These are phyloP conservation scores for Coemansia sp. DNA, from an alignment of 192 early-diverging fungal species.

Conservation along the genomic window DNA sequence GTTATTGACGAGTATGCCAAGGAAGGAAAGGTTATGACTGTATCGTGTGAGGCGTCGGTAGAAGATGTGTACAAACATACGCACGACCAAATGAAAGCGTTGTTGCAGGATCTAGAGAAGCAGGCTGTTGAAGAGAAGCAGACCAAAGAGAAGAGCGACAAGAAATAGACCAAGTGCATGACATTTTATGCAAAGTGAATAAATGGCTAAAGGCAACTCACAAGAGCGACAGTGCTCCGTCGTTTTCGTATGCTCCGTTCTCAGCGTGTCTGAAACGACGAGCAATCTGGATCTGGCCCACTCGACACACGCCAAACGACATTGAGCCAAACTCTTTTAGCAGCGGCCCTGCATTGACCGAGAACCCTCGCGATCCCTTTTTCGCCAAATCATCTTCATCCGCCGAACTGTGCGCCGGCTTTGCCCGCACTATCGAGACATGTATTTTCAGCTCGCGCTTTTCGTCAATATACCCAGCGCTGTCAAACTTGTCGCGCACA, in stretches of 20 bases:
- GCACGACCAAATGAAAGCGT: slow-evolving; percentile 41
- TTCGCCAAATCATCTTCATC: background rate
- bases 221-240: slow-evolving; percentile 13
- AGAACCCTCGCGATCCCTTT: background rate
- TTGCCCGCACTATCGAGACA: slow-evolving; percentile 26
- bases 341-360: slow-evolving; percentile 28
- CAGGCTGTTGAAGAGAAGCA: background rate
- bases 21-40: slow-evolving; percentile 75
- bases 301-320: slow-evolving; percentile 34
- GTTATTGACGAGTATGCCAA: slow-evolving; percentile 84
- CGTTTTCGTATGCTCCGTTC: slow-evolving; percentile 36
- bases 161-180: too few relatives aligned
- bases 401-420: background rate
- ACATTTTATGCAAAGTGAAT: too few relatives aligned
- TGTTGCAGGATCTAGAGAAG: slow-evolving; percentile 40
- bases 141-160: background rate
- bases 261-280: slow-evolving; percentile 28
- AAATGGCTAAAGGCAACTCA: too few relatives aligned
- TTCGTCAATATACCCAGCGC: slow-evolving; percentile 41
- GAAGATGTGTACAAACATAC: slow-evolving; percentile 70
- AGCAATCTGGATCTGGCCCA: slow-evolving; percentile 46
- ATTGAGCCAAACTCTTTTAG: slow-evolving; percentile 21
- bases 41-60: slow-evolving; percentile 63
- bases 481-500: slow-evolving; percentile 27
- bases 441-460: slow-evolving; percentile 42